Evolutionary conservation across 495 filamentous ascomycete species (phyloP).

Genomic region (Aspergillus nidulans): DNA sequence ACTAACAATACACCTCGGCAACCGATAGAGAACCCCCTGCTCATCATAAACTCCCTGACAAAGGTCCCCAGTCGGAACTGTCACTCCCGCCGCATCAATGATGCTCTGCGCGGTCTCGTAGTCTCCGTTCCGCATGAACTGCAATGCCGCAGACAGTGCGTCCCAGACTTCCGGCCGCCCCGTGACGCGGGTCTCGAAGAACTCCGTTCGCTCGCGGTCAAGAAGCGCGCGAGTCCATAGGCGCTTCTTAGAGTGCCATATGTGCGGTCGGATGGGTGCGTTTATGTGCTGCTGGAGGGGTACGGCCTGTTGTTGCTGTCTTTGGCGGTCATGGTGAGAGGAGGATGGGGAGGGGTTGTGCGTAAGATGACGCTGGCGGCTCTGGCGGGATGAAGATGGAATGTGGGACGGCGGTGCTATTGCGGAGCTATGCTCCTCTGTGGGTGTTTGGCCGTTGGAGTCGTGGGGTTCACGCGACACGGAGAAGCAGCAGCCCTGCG

Average conservation of each 20-base stretch:
- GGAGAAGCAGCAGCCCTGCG: slow-evolving; percentile 41
- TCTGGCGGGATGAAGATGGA: background rate
- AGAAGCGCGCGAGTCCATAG: slow-evolving; percentile 50
- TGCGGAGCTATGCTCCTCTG: slow-evolving; percentile 21
- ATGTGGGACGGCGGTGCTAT: background rate
- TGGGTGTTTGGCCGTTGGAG: slow-evolving; percentile 9
- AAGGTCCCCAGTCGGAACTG: slow-evolving; percentile 68
- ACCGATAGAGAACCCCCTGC: slow-evolving; percentile 66
- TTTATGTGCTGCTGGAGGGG: slow-evolving; percentile 47
- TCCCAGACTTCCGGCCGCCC: slow-evolving; percentile 76
- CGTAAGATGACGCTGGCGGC: background rate
- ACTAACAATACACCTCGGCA: slow-evolving; percentile 71
- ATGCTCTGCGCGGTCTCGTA: slow-evolving; percentile 71
- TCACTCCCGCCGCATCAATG: slow-evolving; percentile 72
- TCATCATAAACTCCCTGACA: slow-evolving; percentile 75
- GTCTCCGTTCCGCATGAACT: slow-evolving; percentile 57
- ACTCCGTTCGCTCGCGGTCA: slow-evolving; percentile 54
- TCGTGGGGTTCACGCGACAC: slow-evolving; percentile 30
- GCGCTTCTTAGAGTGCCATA: slow-evolving; percentile 48
- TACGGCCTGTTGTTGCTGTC: slow-evolving; percentile 5
- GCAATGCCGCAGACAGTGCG: slow-evolving; percentile 60
- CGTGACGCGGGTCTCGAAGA: slow-evolving; percentile 80
- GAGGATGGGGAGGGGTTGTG: slow-evolving; percentile 1
- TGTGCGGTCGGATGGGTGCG: slow-evolving; percentile 44
- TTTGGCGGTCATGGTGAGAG: slow-evolving; percentile 13